Base-by-base conservation (phyloP, 345 rosid species). In the Gossypium anomalum region DNA sequence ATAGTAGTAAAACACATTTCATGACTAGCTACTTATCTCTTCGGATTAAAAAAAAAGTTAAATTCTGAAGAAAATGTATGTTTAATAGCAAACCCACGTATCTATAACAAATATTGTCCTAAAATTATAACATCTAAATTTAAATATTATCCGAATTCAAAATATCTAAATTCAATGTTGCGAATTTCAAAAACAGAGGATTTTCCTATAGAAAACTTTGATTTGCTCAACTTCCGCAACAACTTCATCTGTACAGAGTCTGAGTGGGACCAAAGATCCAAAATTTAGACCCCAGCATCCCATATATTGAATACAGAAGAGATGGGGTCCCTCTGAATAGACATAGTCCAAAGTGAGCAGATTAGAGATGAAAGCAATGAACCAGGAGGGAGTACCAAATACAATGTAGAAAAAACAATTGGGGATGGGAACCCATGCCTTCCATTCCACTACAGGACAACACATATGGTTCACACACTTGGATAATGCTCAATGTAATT, bases 361-460 rank as follows among this genome's bases (percentile, higher is more conserved):
- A 12, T 25, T 11, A 3, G 64, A 68, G 43, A 68, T 29, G 17
- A 34, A 52, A 17, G 17, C 61, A 52, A 29, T 70, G 73, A 70
- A 34, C 60, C 64, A 23, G 64, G 25, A 59, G 38, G 38, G 17
- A 25, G 41, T 59, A 25, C 64, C 64, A 45, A 67, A 66, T 81
- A 48, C 82, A 81, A 73, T 77, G 86, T 75, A 77, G 63, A 73
- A 65, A 76, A 52, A 78, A 73, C 77, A 56, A 2, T 44, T 2
- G 64, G 66, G 76, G 29, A 77, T 74, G 86, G 81, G 75, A 69
- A 64, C 74, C 79, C 88, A 77, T 75, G 4, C 65, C 77, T 45
- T 72, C 58, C 77, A 47, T 20, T 57, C 38, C 73, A 56, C 14
- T 29, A 44, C 19, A 65, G 64, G 77, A 77, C 83, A 57, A 12